These are phyloP conservation scores for Solidago caesia DNA, from an alignment of 129 eudicot species.

Conservation along the genomic window DNA sequence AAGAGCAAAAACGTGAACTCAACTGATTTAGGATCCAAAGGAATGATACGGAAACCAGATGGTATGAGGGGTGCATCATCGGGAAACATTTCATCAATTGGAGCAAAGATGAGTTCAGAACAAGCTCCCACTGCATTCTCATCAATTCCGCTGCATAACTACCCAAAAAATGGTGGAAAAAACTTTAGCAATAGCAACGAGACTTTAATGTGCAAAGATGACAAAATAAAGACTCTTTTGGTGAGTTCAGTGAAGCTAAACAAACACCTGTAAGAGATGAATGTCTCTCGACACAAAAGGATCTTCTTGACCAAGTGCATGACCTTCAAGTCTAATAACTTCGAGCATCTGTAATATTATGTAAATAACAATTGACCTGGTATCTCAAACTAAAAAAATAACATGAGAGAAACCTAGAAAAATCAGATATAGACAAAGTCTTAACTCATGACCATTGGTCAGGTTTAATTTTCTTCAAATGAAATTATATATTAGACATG, in stretches of 20 bases:
- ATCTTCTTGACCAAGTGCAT: conserved; percentile 77
- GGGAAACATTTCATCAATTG: conserved; percentile 92
- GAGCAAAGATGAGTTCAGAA: conserved; percentile 94
- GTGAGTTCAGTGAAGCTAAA: neutral
- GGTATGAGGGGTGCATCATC: conserved; percentile 91
- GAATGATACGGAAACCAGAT: conserved; percentile 92
- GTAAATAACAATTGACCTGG: no score
- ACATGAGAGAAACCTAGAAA: no score
- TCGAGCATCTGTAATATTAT: conserved; percentile 76
- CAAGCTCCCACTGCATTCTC: conserved; percentile 92
- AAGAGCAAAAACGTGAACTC: conserved; percentile 32
- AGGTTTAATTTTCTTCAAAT: neutral
- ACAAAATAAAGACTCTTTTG: neutral
- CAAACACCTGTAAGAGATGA: conserved; percentile 81
- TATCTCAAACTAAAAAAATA: no score
- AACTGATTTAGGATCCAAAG: conserved; percentile 90
- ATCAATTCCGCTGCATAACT: conserved; percentile 91
- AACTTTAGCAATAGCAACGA: no score
- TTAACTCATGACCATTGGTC: neutral
- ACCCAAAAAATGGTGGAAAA: neutral
- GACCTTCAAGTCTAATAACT: conserved; percentile 93
- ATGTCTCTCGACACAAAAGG: conserved; percentile 70
- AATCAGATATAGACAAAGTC: no score
- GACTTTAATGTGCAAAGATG: neutral
- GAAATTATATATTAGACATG: neutral